Base-by-base conservation (phyloP, 768 basidiomycete species). In the Kwoniella bestiolae region DNA sequence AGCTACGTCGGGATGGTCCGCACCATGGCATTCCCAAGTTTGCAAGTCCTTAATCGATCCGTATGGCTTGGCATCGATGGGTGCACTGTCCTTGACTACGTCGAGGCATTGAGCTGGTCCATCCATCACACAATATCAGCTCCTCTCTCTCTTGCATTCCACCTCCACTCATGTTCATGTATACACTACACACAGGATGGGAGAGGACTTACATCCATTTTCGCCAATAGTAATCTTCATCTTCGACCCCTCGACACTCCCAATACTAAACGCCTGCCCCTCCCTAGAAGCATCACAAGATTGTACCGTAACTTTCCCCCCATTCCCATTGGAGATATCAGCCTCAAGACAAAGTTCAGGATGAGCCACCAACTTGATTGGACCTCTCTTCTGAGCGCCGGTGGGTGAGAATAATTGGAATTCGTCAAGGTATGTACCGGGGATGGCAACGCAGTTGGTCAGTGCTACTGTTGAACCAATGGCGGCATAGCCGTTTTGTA, bases 401-500 rank as follows among this genome's bases (percentile, higher is more conserved):
- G 44, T n/a, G 44, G 31, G 41, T 12, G 41, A 44, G 16, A 26
- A 58, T 5, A 38, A 32, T 32, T 58, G 56, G 28, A 51, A 51
- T 29, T 58, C 23, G 3, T 58, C 41, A 12, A 46, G 16, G 26
- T 28, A 45, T 29, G 25, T 29, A 11, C 18, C 56, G 3, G n/a
- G 11, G 11, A 23, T 35, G n/a, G 25, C 32, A 3, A 5, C 35
- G 41, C 55, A 56, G n/a, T 3, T 4, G 1, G 56, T 29, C 35
- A 66, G 44, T 3, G 34, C 58, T 6, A 60, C 58, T 5, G 29
- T 52, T 34, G 57, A 60, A 11, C 64, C 64, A 35, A 31, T 21
- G 23, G 64, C 64, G 8, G 64, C 64, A 44, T 65, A 65, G 7
- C 64, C 64, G 16, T 49, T 52, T 25, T 66, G 51, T 21, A 60